Evolutionary conservation across 441 rosid species (phyloP).

Genomic region (Geranium incanum): DNA sequence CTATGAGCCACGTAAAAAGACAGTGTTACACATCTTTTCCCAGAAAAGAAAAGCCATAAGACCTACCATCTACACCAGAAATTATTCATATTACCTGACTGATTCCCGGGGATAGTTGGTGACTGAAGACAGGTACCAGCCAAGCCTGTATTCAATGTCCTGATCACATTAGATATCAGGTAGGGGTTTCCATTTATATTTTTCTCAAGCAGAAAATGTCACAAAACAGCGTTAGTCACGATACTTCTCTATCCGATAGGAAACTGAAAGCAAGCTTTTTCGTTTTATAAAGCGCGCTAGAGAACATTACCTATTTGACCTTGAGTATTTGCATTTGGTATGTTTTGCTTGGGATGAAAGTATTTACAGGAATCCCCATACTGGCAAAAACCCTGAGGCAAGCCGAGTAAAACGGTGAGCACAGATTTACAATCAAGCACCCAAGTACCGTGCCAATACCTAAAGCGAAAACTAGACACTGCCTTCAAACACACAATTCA

Average conservation of each 20-base stretch:
- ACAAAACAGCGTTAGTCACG: background rate
- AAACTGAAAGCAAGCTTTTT: background rate
- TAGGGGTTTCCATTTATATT: background rate
- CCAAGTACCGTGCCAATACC: background rate
- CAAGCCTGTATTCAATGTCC: conserved; percentile 13
- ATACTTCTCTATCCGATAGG: background rate
- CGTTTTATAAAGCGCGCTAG: background rate
- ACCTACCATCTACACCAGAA: background rate
- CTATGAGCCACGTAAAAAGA: conserved; percentile 26
- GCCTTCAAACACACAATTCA: background rate
- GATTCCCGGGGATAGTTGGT: conserved; percentile 16
- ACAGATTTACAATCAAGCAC: background rate
- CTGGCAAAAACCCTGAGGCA: conserved; percentile 64
- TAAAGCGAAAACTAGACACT: background rate
- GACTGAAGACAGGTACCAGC: conserved; percentile 15
- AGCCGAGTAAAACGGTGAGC: background rate
- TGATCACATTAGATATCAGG: background rate
- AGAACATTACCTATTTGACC: conserved; percentile 22
- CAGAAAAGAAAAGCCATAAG: background rate
- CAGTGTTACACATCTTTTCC: background rate
- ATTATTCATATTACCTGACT: conserved; percentile 19
- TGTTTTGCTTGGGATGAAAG: conserved; percentile 39
- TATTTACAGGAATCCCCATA: conserved; percentile 76
- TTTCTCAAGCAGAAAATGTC: background rate
- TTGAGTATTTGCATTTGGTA: conserved; percentile 19